Evolutionary conservation across 257 asterid species (phyloP).

Genomic region (Solanum appendiculatum): DNA sequence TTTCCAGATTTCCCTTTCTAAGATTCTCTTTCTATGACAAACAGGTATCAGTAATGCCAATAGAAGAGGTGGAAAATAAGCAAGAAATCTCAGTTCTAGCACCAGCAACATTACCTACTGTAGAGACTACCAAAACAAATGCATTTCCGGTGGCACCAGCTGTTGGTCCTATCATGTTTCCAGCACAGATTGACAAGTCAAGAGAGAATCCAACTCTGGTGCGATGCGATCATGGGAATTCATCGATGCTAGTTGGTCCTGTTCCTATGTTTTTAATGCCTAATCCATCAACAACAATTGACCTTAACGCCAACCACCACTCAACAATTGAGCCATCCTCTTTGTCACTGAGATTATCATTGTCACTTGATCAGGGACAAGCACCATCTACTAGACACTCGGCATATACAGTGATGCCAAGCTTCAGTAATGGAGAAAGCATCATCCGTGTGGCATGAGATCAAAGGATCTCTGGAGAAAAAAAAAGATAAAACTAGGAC

Average conservation of each 20-base stretch:
- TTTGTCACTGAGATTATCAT: slow-evolving; percentile 52
- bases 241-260: slow-evolving; percentile 22
- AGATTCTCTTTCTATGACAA: neutral
- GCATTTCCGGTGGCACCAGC: slow-evolving; percentile 39
- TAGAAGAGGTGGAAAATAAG: slow-evolving; percentile 31
- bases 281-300: slow-evolving; percentile 19
- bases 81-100: slow-evolving; percentile 18
- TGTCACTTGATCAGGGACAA: slow-evolving; percentile 44
- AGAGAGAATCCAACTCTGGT: slow-evolving; percentile 4
- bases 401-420: slow-evolving; percentile 15
- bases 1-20: neutral
- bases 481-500: neutral
- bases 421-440: slow-evolving; percentile 41
- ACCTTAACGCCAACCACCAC: slow-evolving; percentile 33
- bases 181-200: slow-evolving; percentile 40
- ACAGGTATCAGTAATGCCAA: slow-evolving; percentile 54
- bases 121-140: slow-evolving; percentile 9
- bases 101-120: slow-evolving; percentile 11
- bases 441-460: slow-evolving; percentile 41
- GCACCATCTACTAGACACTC: slow-evolving; percentile 25
- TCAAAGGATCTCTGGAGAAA: neutral
- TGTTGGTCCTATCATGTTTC: slow-evolving; percentile 29
- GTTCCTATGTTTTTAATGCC: slow-evolving; percentile 21
- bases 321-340: slow-evolving; percentile 26
- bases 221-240: slow-evolving; percentile 14